Base-by-base conservation (phyloP, 306 rosid genomes). In the Ziziphus jujuba region DNA sequence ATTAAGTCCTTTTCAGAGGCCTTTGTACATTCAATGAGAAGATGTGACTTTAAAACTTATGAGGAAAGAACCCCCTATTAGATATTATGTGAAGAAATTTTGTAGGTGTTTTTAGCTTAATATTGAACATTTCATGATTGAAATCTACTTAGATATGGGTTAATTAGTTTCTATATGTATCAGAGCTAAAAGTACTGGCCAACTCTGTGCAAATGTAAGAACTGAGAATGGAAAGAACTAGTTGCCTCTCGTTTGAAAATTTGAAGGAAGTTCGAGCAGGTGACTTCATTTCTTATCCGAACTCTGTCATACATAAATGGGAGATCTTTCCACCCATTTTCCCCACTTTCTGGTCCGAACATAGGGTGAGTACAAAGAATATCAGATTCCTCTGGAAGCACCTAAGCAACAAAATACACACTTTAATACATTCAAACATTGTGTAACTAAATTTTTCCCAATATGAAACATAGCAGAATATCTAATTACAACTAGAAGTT, bases 301-400 rank as follows among this genome's bases (percentile, higher is more conserved):
- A 85, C 95, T 75, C 60, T 87, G 1, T 85, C 90, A 25, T 65
- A 88, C 82, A 85, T 73, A 74, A 76, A 85, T 38, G 79, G 79
- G 5, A 82, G 75, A 63, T 56, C 78, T 76, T 31, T 77, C 95
- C 95, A 83, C 17, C 88, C 95, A 77, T 83, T 61, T 63, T 83
- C 85, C 48, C 84, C 95, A 54, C 78, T 79, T 12, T 74, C 79
- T 52, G 88, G 85, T 33, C 95, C 95, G 67, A 85, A 87, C 90
- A 87, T 87, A 31, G 95, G 95, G 40, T 87, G 88, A 13, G 90
- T 83, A 76, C 95, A 85, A 38, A 85, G 82, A 33, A 87, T 59
- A 65, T 85, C 89, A 0, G 67, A 63, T 8, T 87, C 84, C 73
- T 72, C 87, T 31, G 91, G 89, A 67, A 87, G 47, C 23, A 65